Conservation (phyloP, 78 protist species). For the Planoprotostelium fungivorum region DNA sequence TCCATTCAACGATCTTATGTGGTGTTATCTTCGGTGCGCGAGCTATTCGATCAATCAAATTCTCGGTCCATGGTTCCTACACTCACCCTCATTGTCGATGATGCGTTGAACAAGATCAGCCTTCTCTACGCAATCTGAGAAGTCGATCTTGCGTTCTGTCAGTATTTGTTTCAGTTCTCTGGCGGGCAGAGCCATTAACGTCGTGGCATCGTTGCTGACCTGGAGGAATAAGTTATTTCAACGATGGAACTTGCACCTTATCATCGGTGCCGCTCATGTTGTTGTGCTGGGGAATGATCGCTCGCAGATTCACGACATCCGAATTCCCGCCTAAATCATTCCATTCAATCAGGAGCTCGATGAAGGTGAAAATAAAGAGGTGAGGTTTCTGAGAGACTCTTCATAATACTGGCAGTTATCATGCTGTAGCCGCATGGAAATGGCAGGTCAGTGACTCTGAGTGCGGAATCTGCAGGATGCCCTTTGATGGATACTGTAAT, state of each 20-base stretch:
- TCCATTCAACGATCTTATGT: too few species aligned
- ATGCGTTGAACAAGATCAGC: neutral
- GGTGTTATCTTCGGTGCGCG: too few species aligned
- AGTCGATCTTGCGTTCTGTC: neutral
- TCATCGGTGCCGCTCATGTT: neutral
- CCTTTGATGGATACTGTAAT: conserved; percentile 80
- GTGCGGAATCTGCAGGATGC: conserved; percentile 86
- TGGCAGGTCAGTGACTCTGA: conserved; percentile 76
- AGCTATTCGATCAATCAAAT: too few species aligned
- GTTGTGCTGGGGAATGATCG: too few species aligned
- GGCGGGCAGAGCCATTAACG: neutral
- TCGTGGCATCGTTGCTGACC: neutral
- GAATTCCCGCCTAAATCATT: too few species aligned
- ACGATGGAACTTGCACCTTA: neutral
- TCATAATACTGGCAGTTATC: conserved; percentile 11
- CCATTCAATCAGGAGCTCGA: too few species aligned
- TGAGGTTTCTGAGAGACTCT: neutral
- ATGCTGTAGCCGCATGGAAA: conserved; percentile 51
- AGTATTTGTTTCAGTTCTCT: neutral
- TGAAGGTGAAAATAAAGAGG: neutral
- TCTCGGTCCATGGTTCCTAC: neutral
- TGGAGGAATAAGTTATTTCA: neutral
- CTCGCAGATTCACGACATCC: too few species aligned
- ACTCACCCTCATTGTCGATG: neutral
- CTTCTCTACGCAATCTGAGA: neutral